A percentile compares a stretch with the other conserved stretches of the same genome.
These are phyloP conservation scores for Yamadazyma sp. DNA, from an alignment of 1,139 yeast genomes.

Conservation along the genomic window DNA sequence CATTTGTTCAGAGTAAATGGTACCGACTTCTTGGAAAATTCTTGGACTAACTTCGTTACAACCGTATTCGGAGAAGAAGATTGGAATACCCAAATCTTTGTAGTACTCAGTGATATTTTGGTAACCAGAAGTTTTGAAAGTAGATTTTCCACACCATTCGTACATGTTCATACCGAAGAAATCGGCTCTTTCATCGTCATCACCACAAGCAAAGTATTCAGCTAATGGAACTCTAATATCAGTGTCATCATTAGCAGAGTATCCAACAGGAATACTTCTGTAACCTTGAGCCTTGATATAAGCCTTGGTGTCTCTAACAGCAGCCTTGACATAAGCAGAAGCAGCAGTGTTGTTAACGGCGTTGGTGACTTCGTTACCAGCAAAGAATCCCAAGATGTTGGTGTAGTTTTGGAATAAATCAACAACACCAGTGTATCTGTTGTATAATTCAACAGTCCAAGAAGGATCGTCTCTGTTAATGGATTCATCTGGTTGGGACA, in stretches of 20 bases:
- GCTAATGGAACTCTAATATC: constrained; percentile 73
- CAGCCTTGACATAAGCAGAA: constrained; percentile 87
- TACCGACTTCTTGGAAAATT: constrained; percentile 63
- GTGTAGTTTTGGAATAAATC: constrained; percentile 83
- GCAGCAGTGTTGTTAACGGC: constrained; percentile 49
- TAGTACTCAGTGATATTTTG: constrained; percentile 58
- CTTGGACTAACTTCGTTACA: constrained; percentile 67
- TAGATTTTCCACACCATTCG: constrained; percentile 84
- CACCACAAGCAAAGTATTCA: constrained; percentile 78
- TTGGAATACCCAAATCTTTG: constrained; percentile 67
- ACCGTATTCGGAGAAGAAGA: constrained; percentile 85
- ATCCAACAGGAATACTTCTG: constrained; percentile 85
- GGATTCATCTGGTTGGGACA: constrained; percentile 77
- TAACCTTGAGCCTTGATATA: constrained; percentile 68
- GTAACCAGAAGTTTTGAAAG: constrained; percentile 72
- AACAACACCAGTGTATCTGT: constrained; percentile 76
- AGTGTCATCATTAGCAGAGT: constrained; percentile 85
- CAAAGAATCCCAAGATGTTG: constrained; percentile 84
- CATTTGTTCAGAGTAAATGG: constrained; percentile 42
- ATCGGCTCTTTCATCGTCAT: constrained; percentile 68
- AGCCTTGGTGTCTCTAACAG: constrained; percentile 85
- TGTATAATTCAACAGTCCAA: constrained; percentile 66
- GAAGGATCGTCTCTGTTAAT: constrained; percentile 74
- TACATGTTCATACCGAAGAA: constrained; percentile 91
- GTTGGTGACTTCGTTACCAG: constrained; percentile 87